Evolutionary conservation across 2,329 filamentous ascomycete species (phyloP).

Genomic region (Grosmannia penicillata): DNA sequence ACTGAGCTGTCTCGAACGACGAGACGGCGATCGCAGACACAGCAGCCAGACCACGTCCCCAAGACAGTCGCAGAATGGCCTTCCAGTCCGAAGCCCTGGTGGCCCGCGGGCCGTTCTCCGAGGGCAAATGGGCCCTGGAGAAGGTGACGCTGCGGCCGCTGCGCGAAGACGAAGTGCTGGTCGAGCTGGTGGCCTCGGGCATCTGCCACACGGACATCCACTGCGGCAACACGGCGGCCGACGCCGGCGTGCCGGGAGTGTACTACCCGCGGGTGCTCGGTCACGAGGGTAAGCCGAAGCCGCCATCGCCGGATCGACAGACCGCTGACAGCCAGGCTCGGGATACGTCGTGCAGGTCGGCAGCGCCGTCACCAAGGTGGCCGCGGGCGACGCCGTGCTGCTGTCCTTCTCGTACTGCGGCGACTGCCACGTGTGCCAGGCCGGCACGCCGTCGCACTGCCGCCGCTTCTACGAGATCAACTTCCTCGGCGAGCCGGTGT

Average conservation of each 20-base stretch:
- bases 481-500: slow-evolving; percentile 3
- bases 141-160: neutral
- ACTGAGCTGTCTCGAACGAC: too few relatives aligned
- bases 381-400: slow-evolving; percentile 20
- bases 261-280: slow-evolving; percentile 27
- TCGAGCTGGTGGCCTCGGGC: slow-evolving; percentile 15
- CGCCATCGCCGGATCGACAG: neutral
- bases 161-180: slow-evolving; percentile 10
- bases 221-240: slow-evolving; percentile 1
- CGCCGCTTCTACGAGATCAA: slow-evolving; percentile 5
- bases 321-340: slow-evolving; percentile 31
- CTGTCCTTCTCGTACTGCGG: slow-evolving; percentile 20
- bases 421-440: slow-evolving; percentile 16
- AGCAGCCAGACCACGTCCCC: too few relatives aligned
- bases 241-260: slow-evolving; percentile 9
- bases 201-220: slow-evolving; percentile 14
- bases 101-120: slow-evolving; percentile 1
- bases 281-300: slow-evolving; percentile 28
- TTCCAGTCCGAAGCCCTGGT: slow-evolving; percentile 1
- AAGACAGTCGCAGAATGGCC: neutral
- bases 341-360: slow-evolving; percentile 74
- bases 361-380: slow-evolving; percentile 11
- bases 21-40: too few relatives aligned
- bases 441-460: slow-evolving; percentile 16
- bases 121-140: slow-evolving; percentile 1